Evolutionary conservation across 2,329 filamentous ascomycete species (phyloP), one percentile per base, ranked within the genome.

Genomic region (Sporothrix pseudoabietina): DNA sequence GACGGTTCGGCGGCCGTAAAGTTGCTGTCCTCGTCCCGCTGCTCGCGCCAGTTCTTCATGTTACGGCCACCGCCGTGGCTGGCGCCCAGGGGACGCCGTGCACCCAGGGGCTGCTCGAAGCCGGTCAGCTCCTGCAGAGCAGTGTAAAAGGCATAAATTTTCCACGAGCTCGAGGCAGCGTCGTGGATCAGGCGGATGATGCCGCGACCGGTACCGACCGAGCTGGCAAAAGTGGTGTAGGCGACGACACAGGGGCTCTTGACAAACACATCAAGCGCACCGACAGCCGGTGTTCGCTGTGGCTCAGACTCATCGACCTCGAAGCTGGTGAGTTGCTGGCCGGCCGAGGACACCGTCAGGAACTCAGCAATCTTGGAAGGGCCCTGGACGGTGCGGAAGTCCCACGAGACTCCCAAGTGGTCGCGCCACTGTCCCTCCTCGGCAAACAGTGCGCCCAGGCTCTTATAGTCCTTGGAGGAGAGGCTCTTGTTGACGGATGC

Each of bases 101-200:
- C 77, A 1, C 84, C 82, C 0, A 83, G 78, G 0, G 76, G 75
- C 78, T 92, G 88, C 74, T 89, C 86, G 69, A 85, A 80, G 0
- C 85, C 87, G 4, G 82, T 86, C 5, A 93, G 75, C 52, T 87
- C 84, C 1, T 84, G 78, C 5, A 93, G 81, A 0, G 84, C 82
- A 0, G 90, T 92, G 77, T 88, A 92, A 0, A 92, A 77, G 1
- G 88, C 90, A 75, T 88, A 91, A 0, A 88, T 86, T 78, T 89
- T 90, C 89, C 89, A 92, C 2, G 73, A 49, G 2, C 79, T 80
- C 0, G 79, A 80, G 0, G 80, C 79, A 1, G 26, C 80, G 52
- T 84, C 81, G 54, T 84, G 79, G 0, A 84, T 82, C 0, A 92
- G 78, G 3, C 88, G 82, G 0, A 87, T 82, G 1, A 92, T 76